Percentiles rank a stretch among this genome's conserved stretches.
Conservation (phyloP, 2,329 filamentous ascomycete genomes). For the Esteya vermicola region DNA sequence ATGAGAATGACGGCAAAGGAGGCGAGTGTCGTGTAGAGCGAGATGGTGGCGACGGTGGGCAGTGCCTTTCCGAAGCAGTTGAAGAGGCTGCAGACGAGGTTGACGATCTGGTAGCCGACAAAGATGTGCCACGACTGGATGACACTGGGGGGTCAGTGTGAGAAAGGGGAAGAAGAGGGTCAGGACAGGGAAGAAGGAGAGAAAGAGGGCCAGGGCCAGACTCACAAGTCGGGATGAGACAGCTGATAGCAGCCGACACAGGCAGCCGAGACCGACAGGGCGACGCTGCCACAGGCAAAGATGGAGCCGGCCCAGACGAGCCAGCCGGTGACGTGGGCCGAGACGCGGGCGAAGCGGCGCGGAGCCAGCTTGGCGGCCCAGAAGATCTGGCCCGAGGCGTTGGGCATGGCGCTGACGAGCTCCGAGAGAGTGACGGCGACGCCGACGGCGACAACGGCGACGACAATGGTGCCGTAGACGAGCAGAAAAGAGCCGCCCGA, state of each 20-base stretch:
- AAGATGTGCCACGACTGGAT: neutral
- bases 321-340: neutral
- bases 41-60: neutral
- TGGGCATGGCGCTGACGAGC: slow-evolving; percentile 1
- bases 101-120: slow-evolving; percentile 1
- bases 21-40: neutral
- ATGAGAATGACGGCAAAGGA: slow-evolving; percentile 23
- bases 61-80: neutral
- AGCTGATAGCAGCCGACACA: slow-evolving; percentile 1
- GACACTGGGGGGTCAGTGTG: neutral
- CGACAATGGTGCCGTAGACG: neutral
- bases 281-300: neutral
- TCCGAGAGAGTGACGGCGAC: neutral
- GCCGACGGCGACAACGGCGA: neutral
- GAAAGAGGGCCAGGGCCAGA: neutral
- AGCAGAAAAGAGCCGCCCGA: neutral
- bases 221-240: neutral
- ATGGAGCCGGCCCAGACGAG: neutral
- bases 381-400: slow-evolving; percentile 1
- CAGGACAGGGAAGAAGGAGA: too few species aligned
- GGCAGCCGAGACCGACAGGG: neutral
- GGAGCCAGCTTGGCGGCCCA: neutral
- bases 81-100: neutral
- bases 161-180: too few species aligned
- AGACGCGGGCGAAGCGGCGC: neutral